Conservation (phyloP, 2,329 filamentous ascomycete species). For the Fusarium sp. region DNA sequence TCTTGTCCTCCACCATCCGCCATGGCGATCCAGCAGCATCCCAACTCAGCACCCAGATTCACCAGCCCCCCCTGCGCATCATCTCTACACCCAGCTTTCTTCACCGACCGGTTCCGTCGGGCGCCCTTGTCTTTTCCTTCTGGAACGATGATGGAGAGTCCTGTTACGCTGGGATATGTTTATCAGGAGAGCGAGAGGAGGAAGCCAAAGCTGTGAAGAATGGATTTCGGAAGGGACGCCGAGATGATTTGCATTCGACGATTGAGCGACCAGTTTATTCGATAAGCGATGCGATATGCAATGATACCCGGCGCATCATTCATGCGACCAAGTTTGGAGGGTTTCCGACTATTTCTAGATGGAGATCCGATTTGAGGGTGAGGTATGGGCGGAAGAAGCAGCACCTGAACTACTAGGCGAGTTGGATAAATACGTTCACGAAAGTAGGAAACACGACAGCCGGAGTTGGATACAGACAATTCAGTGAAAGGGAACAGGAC, state of each 20-base stretch:
- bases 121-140: slow-evolving; percentile 56
- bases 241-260: not conserved
- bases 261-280: not conserved
- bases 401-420: not conserved
- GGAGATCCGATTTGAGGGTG: not conserved
- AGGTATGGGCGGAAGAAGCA: not conserved
- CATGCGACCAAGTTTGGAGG: not conserved
- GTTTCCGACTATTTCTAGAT: not conserved
- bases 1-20: slow-evolving; percentile 22
- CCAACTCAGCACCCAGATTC: slow-evolving; percentile 16
- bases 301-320: slow-evolving; percentile 5
- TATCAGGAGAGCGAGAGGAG: slow-evolving; percentile 60
- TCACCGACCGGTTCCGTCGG: slow-evolving; percentile 72
- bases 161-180: slow-evolving; percentile 71
- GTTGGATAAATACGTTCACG: slow-evolving; percentile 4
- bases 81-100: slow-evolving; percentile 79
- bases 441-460: not conserved
- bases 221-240: not conserved
- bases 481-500: not conserved
- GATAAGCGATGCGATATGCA: not conserved
- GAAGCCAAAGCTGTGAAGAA: slow-evolving; percentile 51
- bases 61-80: slow-evolving; percentile 56
- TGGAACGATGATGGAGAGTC: slow-evolving; percentile 50
- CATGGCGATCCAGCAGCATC: slow-evolving; percentile 20
- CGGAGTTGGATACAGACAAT: not conserved